Evolutionary conservation across 1,284 basidiomycete species (phyloP).

Genomic region (Pascua sp.): DNA sequence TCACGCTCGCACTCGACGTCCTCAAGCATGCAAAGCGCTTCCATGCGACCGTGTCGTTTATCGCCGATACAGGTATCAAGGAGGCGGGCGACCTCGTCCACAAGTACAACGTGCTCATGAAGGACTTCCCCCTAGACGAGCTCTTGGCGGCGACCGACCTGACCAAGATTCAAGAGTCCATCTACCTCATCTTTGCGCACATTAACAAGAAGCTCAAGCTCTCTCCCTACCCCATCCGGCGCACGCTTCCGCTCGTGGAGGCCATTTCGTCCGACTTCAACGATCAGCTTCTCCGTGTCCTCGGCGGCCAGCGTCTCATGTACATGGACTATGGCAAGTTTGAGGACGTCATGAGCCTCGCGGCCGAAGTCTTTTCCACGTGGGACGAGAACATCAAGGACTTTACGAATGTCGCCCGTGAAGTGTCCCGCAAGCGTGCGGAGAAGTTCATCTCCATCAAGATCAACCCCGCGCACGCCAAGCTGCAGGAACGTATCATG

Average conservation of each 20-base stretch:
- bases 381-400: conserved; percentile 99
- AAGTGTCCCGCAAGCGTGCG: conserved; percentile 83
- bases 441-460: conserved; percentile 99
- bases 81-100: conserved; percentile 87
- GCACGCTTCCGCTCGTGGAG: conserved; percentile 92
- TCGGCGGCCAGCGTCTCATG: conserved; percentile 82
- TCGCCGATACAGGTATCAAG: conserved; percentile 94
- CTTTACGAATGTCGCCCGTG: conserved; percentile 94
- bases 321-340: conserved; percentile 94
- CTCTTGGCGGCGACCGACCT: conserved; percentile 93
- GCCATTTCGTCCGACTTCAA: conserved; percentile 97
- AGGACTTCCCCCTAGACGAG: conserved; percentile 96
- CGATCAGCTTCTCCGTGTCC: conserved; percentile 85
- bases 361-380: conserved; percentile 78
- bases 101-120: conserved; percentile 98
- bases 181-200: conserved; percentile 84
- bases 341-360: conserved; percentile 73
- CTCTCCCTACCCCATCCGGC: conserved; percentile 92
- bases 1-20: conserved; percentile 91
- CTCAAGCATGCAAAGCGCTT: conserved; percentile 94
- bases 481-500: conserved; percentile 80
- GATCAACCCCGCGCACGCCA: conserved; percentile 82
- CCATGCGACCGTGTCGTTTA: conserved; percentile 95
- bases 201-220: conserved; percentile 93
- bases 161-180: conserved; percentile 85